Evolutionary conservation across 2,329 filamentous ascomycete species (phyloP).

Genomic region (Epichloe gansuensis): DNA sequence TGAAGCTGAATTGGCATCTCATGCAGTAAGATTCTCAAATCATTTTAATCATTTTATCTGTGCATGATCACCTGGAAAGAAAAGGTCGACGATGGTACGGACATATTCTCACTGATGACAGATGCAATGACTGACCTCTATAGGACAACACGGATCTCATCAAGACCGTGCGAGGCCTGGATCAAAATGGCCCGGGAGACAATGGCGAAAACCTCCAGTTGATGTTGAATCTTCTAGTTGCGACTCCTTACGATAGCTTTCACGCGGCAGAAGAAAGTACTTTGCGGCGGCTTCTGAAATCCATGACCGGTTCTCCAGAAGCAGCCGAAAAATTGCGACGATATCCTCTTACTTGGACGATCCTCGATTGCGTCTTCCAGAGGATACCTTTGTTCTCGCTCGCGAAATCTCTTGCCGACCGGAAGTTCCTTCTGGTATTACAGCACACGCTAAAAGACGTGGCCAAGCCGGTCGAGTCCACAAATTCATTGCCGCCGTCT

Average conservation of each 20-base stretch:
- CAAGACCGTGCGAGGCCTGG: constrained; percentile 40
- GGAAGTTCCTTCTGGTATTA: constrained; percentile 53
- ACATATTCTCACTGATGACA: background rate
- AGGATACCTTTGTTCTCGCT: constrained; percentile 57
- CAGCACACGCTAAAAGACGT: constrained; percentile 52
- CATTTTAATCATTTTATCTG: background rate
- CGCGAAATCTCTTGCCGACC: constrained; percentile 57
- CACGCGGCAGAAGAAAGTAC: constrained; percentile 44
- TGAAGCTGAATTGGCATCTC: background rate
- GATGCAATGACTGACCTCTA: background rate
- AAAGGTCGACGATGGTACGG: constrained; percentile 2
- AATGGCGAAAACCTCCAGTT: constrained; percentile 33
- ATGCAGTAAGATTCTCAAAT: background rate
- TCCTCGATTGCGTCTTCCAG: constrained; percentile 47
- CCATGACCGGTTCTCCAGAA: constrained; percentile 36
- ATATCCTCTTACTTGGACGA: constrained; percentile 45
- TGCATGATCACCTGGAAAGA: background rate
- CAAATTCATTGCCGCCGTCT: constrained; percentile 14
- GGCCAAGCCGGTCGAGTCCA: constrained; percentile 20
- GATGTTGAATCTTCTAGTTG: constrained; percentile 36
- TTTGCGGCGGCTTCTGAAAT: constrained; percentile 50
- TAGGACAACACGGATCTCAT: constrained; percentile 30
- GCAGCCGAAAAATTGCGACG: constrained; percentile 40
- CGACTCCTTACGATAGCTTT: constrained; percentile 28
- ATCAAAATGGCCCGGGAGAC: constrained; percentile 34